A percentile compares a stretch with the other conserved stretches of the same genome.
phyloP scores from a whole-genome alignment of 2,329 filamentous ascomycete species.

The Colletotrichum noveboracense region DNA sequence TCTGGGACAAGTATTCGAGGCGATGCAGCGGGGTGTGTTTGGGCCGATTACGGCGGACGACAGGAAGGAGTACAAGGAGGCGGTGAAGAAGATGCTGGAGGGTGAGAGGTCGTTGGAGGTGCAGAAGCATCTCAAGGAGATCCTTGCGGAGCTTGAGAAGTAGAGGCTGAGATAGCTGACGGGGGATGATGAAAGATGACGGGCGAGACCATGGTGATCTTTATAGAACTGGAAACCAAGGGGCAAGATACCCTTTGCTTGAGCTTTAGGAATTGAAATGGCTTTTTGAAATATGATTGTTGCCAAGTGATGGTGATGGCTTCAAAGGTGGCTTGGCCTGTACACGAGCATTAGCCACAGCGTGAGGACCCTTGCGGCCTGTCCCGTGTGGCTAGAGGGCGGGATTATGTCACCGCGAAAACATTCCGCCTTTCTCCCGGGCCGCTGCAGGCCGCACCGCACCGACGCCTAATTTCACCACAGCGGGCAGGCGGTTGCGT shows the following conservation, averaged over 20 bases:
- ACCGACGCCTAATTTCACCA: not conserved
- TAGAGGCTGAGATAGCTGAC: not conserved
- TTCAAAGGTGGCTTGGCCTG: not conserved
- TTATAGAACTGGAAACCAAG: not conserved
- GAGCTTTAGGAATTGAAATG: not conserved
- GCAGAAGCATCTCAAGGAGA: slow-evolving; percentile 45
- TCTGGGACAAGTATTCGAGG: slow-evolving; percentile 43
- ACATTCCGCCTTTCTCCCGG: not conserved
- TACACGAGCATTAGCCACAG: not conserved
- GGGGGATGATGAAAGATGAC: not conserved
- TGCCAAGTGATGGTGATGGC: not conserved
- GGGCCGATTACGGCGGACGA: slow-evolving; percentile 29
- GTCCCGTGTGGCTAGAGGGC: not conserved
- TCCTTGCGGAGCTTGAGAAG: slow-evolving; percentile 34
- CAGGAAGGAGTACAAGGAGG: slow-evolving; percentile 26
- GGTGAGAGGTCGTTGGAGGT: slow-evolving; percentile 52
- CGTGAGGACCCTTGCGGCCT: not conserved
- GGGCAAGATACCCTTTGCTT: not conserved
- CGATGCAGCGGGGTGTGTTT: slow-evolving; percentile 49
- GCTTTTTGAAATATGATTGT: not conserved
- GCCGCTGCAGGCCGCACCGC: not conserved
- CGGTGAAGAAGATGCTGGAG: slow-evolving; percentile 38
- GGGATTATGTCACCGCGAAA: not conserved
- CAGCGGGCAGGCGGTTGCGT: slow-evolving; percentile 15
- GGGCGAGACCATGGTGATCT: not conserved